Conservation (phyloP, 495 filamentous ascomycete genomes). For the Hypoxylon fuscum region DNA sequence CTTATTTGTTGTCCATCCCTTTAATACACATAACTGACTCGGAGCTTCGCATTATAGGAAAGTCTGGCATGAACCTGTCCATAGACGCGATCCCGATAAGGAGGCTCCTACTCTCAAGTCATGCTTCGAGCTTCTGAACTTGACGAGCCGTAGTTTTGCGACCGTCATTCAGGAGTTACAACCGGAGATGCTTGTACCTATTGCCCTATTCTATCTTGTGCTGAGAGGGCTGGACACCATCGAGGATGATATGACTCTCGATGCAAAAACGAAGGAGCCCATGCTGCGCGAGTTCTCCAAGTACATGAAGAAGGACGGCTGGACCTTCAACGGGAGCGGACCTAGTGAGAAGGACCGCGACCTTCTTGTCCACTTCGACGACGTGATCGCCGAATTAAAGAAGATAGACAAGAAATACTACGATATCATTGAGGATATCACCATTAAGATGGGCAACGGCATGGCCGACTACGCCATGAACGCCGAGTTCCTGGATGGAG, state of each 20-base stretch:
- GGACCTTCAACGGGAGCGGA: slow-evolving; percentile 86
- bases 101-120: slow-evolving; percentile 75
- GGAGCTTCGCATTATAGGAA: slow-evolving; percentile 67
- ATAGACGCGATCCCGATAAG: slow-evolving; percentile 78
- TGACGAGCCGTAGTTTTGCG: slow-evolving; percentile 92
- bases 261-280: slow-evolving; percentile 82
- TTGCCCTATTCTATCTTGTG: slow-evolving; percentile 92
- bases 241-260: slow-evolving; percentile 97
- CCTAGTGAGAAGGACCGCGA: slow-evolving; percentile 94
- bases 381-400: slow-evolving; percentile 85
- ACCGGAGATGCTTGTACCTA: slow-evolving; percentile 87
- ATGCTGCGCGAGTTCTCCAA: slow-evolving; percentile 83
- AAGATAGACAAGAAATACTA: slow-evolving; percentile 87
- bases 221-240: slow-evolving; percentile 94
- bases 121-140: slow-evolving; percentile 87
- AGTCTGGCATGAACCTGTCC: slow-evolving; percentile 93
- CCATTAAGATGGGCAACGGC: slow-evolving; percentile 93
- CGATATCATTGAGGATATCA: slow-evolving; percentile 92
- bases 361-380: slow-evolving; percentile 89
- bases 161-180: slow-evolving; percentile 95
- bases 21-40: slow-evolving; percentile 26
- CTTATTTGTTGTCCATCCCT: neutral
- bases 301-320: slow-evolving; percentile 81
- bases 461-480: slow-evolving; percentile 96
- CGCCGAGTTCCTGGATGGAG: slow-evolving; percentile 80